phyloP scores from a whole-genome alignment of 805 yeast genomes.

The Ogataea henricii region DNA sequence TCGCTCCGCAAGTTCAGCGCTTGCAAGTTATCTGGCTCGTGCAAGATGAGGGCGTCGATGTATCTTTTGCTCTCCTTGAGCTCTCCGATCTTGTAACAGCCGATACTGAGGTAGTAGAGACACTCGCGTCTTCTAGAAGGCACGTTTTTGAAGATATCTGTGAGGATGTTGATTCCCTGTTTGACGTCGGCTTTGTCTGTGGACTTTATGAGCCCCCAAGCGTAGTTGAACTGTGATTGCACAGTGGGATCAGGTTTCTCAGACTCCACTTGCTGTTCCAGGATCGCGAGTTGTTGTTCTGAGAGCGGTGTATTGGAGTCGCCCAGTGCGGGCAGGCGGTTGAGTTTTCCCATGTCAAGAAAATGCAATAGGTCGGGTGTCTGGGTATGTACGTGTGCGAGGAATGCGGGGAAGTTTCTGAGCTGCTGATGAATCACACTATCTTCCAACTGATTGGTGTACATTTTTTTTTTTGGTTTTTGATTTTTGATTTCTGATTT shows the following conservation, averaged over 20 bases:
- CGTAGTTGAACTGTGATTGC: conserved; percentile 88
- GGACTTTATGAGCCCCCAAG: conserved; percentile 93
- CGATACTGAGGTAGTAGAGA: conserved; percentile 82
- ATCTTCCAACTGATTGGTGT: background rate
- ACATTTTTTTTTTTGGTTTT: too few relatives aligned
- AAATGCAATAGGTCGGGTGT: too few relatives aligned
- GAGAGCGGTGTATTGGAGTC: conserved; percentile 54
- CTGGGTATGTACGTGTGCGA: too few relatives aligned
- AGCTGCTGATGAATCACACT: background rate
- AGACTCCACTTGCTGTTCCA: conserved; percentile 72
- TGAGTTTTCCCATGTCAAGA: conserved; percentile 29
- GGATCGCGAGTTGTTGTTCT: conserved; percentile 70
- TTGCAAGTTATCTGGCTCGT: conserved; percentile 86
- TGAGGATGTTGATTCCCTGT: conserved; percentile 75
- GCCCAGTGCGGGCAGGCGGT: conserved; percentile 32
- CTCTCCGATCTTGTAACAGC: conserved; percentile 87
- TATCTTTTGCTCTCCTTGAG: conserved; percentile 83
- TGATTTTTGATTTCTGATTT: background rate
- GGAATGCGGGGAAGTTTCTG: too few relatives aligned
- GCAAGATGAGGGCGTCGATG: conserved; percentile 69
- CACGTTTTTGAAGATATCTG: conserved; percentile 69
- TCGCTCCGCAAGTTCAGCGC: conserved; percentile 69
- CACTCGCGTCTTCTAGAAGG: conserved; percentile 88
- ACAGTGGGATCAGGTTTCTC: conserved; percentile 81
- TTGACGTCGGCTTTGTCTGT: conserved; percentile 61